A percentile compares a stretch with the other conserved stretches of the same genome.
phyloP scores from a whole-genome alignment of 345 rosid species.

The Murraya paniculata region DNA sequence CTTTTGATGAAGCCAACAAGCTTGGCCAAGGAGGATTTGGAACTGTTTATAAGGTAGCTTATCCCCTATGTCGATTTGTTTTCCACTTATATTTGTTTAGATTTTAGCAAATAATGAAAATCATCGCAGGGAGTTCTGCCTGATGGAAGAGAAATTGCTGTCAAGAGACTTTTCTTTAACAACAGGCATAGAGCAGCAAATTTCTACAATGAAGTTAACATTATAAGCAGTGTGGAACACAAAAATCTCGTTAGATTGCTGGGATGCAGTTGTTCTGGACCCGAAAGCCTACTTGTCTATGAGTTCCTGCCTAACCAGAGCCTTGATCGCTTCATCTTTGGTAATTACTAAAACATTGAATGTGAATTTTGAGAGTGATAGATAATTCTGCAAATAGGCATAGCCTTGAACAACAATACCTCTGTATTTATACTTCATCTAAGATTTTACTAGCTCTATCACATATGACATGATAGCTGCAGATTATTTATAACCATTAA shows the following conservation, averaged over 20 bases:
- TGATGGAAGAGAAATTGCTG: conserved; percentile 92
- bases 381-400: neutral
- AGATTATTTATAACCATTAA: neutral
- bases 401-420: neutral
- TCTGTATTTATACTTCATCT: neutral
- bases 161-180: conserved; percentile 88
- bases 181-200: conserved; percentile 85
- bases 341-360: conserved; percentile 27
- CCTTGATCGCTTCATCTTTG: conserved; percentile 77
- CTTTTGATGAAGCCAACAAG: conserved; percentile 64
- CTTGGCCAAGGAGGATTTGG: conserved; percentile 98
- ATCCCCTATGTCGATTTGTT: neutral
- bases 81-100: neutral
- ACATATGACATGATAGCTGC: neutral
- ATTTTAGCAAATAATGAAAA: neutral
- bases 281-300: conserved; percentile 93
- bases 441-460: neutral
- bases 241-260: conserved; percentile 84
- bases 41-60: conserved; percentile 74
- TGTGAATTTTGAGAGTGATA: neutral
- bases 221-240: conserved; percentile 84
- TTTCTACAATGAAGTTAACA: conserved; percentile 93
- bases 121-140: conserved; percentile 64
- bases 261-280: conserved; percentile 93
- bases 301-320: conserved; percentile 83